Evolutionary conservation across 441 rosid genomes (phyloP).

Genomic region (Corymbia calophylla): DNA sequence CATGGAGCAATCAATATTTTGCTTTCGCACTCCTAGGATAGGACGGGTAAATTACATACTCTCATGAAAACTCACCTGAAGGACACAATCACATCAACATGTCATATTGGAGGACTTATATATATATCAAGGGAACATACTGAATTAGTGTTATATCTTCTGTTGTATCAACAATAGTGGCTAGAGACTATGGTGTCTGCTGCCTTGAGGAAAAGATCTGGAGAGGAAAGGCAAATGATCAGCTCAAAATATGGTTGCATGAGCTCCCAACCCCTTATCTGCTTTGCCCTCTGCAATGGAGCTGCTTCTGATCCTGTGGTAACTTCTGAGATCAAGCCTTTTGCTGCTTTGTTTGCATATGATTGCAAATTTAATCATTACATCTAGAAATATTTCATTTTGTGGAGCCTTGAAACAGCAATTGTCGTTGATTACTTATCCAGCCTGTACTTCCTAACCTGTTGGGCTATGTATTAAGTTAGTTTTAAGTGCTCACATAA

Average conservation of each 20-base stretch:
- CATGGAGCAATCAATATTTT: constrained; percentile 72
- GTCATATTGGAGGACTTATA: neutral
- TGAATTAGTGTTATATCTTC: neutral
- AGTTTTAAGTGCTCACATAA: neutral
- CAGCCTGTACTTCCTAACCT: neutral
- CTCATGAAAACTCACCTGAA: neutral
- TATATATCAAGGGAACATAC: neutral
- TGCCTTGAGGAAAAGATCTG: constrained; percentile 61
- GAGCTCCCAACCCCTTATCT: constrained; percentile 49
- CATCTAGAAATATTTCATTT: neutral
- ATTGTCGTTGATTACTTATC: neutral
- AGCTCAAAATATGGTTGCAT: constrained; percentile 48
- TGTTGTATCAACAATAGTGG: constrained; percentile 46
- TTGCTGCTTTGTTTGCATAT: neutral
- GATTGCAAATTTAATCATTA: neutral
- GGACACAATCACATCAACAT: neutral
- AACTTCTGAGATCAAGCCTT: constrained; percentile 8
- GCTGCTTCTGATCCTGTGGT: constrained; percentile 87
- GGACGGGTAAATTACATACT: constrained; percentile 52
- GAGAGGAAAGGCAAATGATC: constrained; percentile 55
- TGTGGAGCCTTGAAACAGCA: neutral
- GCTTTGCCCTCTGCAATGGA: constrained; percentile 82
- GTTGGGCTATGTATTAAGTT: neutral
- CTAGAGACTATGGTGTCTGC: constrained; percentile 71
- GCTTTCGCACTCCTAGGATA: constrained; percentile 58